Percentiles rank a stretch among this genome's conserved stretches.
phyloP scores from a whole-genome alignment of 192 early-diverging fungal genomes.

The Rhizoclosmatium globosum region DNA sequence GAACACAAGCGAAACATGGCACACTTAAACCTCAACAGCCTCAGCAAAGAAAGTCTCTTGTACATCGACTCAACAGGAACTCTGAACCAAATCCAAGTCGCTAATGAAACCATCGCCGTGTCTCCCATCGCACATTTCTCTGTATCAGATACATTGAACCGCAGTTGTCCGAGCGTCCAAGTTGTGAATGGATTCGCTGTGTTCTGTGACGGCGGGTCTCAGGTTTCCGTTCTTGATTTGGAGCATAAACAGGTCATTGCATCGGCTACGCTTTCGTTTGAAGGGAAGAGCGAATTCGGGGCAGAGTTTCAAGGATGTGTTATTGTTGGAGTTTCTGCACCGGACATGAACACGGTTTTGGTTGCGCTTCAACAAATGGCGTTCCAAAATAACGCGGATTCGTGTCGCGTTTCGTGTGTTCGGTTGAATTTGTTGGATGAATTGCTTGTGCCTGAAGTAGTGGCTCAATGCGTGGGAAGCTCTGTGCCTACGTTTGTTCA shows the following conservation, averaged over 20 bases:
- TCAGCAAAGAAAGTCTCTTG: neutral
- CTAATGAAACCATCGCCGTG: neutral
- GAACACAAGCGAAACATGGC: conserved; percentile 1
- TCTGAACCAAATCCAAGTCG: neutral
- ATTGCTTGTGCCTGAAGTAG: no score
- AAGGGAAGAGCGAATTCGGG: no score
- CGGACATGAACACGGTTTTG: no score
- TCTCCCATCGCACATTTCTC: neutral
- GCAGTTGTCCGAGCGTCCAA: neutral
- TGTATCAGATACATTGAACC: neutral
- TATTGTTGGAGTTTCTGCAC: no score
- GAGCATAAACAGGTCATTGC: neutral
- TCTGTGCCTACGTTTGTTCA: no score
- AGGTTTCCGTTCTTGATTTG: neutral
- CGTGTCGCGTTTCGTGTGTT: no score
- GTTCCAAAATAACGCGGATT: no score
- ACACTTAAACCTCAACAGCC: neutral
- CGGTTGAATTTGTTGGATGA: no score
- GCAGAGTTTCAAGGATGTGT: no score
- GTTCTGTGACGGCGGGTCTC: neutral
- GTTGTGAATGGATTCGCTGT: neutral
- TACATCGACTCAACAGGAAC: neutral
- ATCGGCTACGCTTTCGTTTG: no score
- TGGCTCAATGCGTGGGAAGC: no score
- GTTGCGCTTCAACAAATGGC: no score